phyloP scores from a whole-genome alignment of 179 eudicot species.

The Silene vulgaris region DNA sequence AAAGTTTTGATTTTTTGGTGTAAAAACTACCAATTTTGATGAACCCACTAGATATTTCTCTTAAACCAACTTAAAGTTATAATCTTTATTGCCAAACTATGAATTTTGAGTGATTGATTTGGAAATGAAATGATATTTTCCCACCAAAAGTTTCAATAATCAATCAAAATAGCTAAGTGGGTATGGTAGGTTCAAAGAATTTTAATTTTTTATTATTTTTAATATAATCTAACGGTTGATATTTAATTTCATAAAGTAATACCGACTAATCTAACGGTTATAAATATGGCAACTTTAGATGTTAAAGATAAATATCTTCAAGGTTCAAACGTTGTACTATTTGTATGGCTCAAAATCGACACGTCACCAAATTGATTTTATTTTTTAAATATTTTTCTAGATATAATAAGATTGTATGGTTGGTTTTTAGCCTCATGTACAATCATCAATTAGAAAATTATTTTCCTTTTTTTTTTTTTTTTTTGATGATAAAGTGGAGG shows the following conservation, averaged over 20 bases:
- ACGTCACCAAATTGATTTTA: constrained; percentile 14
- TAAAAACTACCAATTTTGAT: neutral
- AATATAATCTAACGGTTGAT: constrained; percentile 14
- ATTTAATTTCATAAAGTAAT: neutral
- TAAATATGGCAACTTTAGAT: neutral
- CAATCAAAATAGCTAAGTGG: constrained; percentile 23
- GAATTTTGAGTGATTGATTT: neutral
- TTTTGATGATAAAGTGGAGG: neutral
- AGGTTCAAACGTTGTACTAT: neutral
- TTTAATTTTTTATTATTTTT: neutral
- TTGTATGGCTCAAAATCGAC: constrained; percentile 23
- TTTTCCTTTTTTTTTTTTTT: neutral
- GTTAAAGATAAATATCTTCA: constrained; percentile 17
- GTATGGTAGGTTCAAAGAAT: constrained; percentile 1
- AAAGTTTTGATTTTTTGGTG: neutral
- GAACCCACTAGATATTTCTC: neutral
- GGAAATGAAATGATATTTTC: neutral
- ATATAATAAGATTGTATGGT: constrained; percentile 24
- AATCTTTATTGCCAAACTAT: neutral
- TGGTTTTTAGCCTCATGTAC: constrained; percentile 16
- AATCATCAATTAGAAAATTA: neutral
- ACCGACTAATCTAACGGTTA: neutral
- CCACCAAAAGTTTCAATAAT: constrained; percentile 4
- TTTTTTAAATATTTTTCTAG: neutral
- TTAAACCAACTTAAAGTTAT: constrained; percentile 4